Evolutionary conservation across 1,284 basidiomycete genomes (phyloP), one percentile per base, ranked within the genome.

Genomic region (Phellopilus nigrolimitatus): DNA sequence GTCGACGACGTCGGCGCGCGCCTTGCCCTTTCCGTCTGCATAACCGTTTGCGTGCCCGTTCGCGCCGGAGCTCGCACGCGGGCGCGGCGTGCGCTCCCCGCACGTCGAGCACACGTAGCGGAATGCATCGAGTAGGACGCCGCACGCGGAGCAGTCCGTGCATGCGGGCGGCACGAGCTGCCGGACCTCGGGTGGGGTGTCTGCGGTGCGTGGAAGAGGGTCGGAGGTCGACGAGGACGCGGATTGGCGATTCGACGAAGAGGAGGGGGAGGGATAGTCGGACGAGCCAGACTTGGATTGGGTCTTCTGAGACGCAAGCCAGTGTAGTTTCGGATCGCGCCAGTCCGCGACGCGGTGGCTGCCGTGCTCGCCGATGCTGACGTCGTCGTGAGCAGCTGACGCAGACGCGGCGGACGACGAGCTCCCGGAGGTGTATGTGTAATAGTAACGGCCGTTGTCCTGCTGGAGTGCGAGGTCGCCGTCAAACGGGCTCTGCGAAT

Each of bases 31-130:
- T 3, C 64, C 64, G 30, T 61, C 62, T 9, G 47, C 57, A 8
- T 56, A 56, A 2, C 46, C 33, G 9, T 61, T 61, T 4, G 76
- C 57, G n/a, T n/a, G n/a, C n/a, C n/a, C n/a, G n/a, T n/a, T n/a
- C n/a, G n/a, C n/a, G n/a, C n/a, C n/a, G n/a, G n/a, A n/a, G n/a
- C n/a, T n/a, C n/a, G n/a, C n/a, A n/a, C n/a, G n/a, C n/a, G n/a
- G n/a, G 15, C 41, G 56, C 5, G 69, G 76, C 46, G 74, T 67
- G 68, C 81, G 86, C 67, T 89, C 87, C 10, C 91, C 91, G 60
- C 91, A 95, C 19, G 82, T 85, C 5, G 82, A 78, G 62, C 91
- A 95, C 12, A 93, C 84, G 63, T 95, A 95, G 44, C 89, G 83
- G 66, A 94, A 82, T 17, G 80, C 75, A 52, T 91, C 84, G 7